These are phyloP conservation scores for Mycena haematopus DNA, from an alignment of 768 basidiomycete genomes.

Conservation along the genomic window DNA sequence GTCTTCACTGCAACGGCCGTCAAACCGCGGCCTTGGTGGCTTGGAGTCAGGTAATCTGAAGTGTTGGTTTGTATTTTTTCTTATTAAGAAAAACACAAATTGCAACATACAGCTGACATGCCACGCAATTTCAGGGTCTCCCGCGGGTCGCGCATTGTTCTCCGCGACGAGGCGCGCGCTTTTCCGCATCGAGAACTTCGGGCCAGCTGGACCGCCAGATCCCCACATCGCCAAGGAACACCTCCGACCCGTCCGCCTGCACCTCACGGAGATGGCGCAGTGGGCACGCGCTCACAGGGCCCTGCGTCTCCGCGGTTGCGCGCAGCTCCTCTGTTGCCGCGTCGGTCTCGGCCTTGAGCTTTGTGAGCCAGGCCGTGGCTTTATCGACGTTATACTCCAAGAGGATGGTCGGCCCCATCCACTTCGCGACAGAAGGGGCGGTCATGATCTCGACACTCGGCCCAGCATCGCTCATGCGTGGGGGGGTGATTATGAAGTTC, in stretches of 20 bases:
- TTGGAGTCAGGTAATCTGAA: conserved; percentile 57
- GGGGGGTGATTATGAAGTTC: conserved; percentile 57
- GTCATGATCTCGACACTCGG: conserved; percentile 24
- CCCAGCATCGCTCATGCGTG: conserved; percentile 49
- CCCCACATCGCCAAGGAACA: conserved; percentile 49
- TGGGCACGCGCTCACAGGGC: conserved; percentile 44
- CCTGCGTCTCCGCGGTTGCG: background rate
- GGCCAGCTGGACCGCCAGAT: conserved; percentile 37
- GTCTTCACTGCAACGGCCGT: conserved; percentile 54
- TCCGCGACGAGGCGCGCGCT: conserved; percentile 39
- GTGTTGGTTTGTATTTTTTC: background rate
- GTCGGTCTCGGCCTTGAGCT: conserved; percentile 19
- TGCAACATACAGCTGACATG: conserved; percentile 53
- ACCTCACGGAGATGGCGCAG: conserved; percentile 53
- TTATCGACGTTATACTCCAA: conserved; percentile 2
- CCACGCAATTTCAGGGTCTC: conserved; percentile 58
- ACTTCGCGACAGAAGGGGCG: conserved; percentile 3
- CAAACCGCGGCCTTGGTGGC: conserved; percentile 60
- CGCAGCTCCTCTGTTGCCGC: conserved; percentile 10
- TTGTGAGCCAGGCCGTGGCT: conserved; percentile 23
- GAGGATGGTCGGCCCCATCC: conserved; percentile 19
- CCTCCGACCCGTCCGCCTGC: conserved; percentile 50
- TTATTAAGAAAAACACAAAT: too few relatives aligned
- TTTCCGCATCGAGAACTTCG: conserved; percentile 39
- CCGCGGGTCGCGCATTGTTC: conserved; percentile 45